Conservation (phyloP, 2,329 filamentous ascomycete genomes). For the Aspergillus floridensis region DNA sequence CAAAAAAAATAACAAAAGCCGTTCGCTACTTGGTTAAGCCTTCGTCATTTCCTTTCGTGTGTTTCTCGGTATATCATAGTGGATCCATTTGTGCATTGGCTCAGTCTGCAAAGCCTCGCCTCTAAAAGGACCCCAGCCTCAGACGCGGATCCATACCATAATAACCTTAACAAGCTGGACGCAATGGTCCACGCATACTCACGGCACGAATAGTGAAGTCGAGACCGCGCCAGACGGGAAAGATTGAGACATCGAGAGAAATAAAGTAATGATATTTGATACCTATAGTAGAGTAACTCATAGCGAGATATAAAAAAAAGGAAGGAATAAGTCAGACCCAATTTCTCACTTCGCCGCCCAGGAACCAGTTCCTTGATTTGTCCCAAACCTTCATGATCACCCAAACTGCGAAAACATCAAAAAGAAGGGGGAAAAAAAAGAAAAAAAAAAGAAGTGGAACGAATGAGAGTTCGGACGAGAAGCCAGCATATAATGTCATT, state of each 20-base stretch:
- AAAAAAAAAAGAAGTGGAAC: background rate
- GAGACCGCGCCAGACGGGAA: background rate
- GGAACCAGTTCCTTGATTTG: constrained; percentile 7
- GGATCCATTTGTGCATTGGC: background rate
- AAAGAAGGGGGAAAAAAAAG: constrained; percentile 1
- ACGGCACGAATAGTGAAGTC: background rate
- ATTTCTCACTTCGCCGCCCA: constrained; percentile 10
- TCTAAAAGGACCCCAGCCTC: background rate
- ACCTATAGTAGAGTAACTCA: background rate
- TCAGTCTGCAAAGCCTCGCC: background rate
- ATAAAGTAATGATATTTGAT: background rate
- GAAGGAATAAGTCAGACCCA: constrained; percentile 5
- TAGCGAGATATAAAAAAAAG: background rate
- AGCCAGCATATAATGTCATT: background rate
- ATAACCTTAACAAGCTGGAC: background rate
- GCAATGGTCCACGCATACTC: background rate
- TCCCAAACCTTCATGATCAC: constrained; percentile 7
- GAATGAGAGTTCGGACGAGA: too few relatives aligned
- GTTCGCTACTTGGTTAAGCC: background rate
- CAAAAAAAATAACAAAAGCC: background rate
- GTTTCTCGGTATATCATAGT: background rate
- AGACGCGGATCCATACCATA: background rate
- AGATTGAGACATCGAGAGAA: background rate
- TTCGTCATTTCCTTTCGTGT: background rate
- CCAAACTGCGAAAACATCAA: constrained; percentile 10